Conservation (phyloP, 805 yeast species). For the Tetrapisispora iriomotensis region DNA sequence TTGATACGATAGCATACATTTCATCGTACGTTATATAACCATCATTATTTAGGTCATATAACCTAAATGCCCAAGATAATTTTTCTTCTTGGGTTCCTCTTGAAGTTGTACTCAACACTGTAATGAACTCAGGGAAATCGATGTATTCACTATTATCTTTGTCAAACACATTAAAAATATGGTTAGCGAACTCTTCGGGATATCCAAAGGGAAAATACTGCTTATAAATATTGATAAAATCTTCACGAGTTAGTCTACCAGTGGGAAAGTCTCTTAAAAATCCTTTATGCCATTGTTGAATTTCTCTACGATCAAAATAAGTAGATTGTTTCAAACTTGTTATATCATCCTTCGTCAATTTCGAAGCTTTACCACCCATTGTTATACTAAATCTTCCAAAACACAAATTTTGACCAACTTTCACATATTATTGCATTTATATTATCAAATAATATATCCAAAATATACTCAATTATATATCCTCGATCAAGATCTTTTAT, state of each 20-base stretch:
- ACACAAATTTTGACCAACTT: too few relatives aligned
- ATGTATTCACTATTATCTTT: slow-evolving; percentile 68
- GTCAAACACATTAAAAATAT: slow-evolving; percentile 84
- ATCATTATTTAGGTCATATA: slow-evolving; percentile 74
- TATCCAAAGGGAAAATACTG: slow-evolving; percentile 99
- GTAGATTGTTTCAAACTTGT: slow-evolving; percentile 75
- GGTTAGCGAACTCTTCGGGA: slow-evolving; percentile 82
- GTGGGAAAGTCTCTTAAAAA: slow-evolving; percentile 88
- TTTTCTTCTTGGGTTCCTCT: slow-evolving; percentile 81
- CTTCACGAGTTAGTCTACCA: slow-evolving; percentile 79
- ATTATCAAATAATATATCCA: too few relatives aligned
- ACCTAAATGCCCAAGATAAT: slow-evolving; percentile 77
- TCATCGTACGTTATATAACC: slow-evolving; percentile 72
- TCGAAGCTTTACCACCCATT: slow-evolving; percentile 95
- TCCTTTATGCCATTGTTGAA: slow-evolving; percentile 98
- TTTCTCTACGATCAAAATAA: slow-evolving; percentile 82
- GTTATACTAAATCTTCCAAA: too few relatives aligned
- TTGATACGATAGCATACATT: slow-evolving; percentile 64
- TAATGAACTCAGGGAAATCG: slow-evolving; percentile 86
- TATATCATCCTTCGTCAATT: slow-evolving; percentile 82
- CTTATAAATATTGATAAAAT: slow-evolving; percentile 83
- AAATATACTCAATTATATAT: too few relatives aligned
- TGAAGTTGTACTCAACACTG: slow-evolving; percentile 77
- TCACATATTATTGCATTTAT: too few relatives aligned
- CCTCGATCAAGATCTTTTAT: too few relatives aligned